A percentile compares a stretch with the other conserved stretches of the same genome.
Conservation (phyloP, 257 asterid genomes). For the Fraxinus cuspidata region DNA sequence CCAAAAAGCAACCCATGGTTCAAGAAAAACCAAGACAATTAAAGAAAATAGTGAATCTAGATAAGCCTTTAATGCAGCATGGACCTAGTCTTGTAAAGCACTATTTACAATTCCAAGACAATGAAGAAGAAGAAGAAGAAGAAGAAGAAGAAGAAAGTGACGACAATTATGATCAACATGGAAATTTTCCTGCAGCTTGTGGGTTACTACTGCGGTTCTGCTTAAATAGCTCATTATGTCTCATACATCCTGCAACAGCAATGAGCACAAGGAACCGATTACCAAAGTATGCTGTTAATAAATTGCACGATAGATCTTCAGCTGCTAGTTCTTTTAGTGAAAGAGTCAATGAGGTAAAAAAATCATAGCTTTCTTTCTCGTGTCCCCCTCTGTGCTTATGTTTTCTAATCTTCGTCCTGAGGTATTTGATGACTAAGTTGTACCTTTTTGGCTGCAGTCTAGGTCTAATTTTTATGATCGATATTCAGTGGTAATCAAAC, state of each 20-base stretch:
- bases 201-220: conserved; percentile 85
- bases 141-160: conserved; percentile 54
- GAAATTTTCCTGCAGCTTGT: conserved; percentile 48
- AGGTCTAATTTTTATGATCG: conserved; percentile 40
- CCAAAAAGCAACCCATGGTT: conserved; percentile 45
- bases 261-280: conserved; percentile 58
- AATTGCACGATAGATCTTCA: conserved; percentile 45
- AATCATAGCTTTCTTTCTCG: not conserved
- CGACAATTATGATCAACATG: conserved; percentile 45
- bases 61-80: conserved; percentile 60
- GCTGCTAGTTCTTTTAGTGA: conserved; percentile 42
- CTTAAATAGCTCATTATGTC: conserved; percentile 48
- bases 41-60: conserved; percentile 34
- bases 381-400: not conserved
- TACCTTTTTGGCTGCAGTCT: conserved; percentile 31
- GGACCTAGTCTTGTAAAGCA: conserved; percentile 69
- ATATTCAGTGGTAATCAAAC: conserved; percentile 30
- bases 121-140: conserved; percentile 42
- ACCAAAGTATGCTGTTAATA: conserved; percentile 44
- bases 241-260: conserved; percentile 59
- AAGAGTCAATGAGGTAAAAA: conserved; percentile 57
- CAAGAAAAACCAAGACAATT: conserved; percentile 38
- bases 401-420: conserved; percentile 3
- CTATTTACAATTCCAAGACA: conserved; percentile 41
- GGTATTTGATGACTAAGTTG: conserved; percentile 3